These are phyloP conservation scores for Trametes cubensis DNA, from an alignment of 768 basidiomycete species.

Conservation along the genomic window DNA sequence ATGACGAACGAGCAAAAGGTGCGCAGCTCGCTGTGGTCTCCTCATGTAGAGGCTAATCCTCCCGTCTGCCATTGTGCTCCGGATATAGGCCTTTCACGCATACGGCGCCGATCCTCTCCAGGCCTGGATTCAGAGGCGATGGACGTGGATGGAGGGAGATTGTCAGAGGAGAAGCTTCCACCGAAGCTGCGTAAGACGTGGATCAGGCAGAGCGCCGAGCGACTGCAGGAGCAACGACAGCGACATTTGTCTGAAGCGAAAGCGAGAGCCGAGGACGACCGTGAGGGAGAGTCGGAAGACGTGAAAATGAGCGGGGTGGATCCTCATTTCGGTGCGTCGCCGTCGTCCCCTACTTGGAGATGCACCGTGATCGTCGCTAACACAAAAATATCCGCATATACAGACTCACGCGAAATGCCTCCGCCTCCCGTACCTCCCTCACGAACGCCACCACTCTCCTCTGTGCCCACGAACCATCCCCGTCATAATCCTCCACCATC, in stretches of 20 bases:
- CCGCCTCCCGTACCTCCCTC: slow-evolving; percentile 54
- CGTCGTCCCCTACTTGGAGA: not conserved
- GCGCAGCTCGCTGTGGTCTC: not conserved
- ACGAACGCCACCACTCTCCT: slow-evolving; percentile 44
- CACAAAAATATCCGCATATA: not conserved
- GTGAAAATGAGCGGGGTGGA: slow-evolving; percentile 24
- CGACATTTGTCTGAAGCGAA: slow-evolving; percentile 11
- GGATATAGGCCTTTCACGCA: not conserved
- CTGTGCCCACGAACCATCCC: slow-evolving; percentile 11
- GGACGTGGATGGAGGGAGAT: slow-evolving; percentile 23
- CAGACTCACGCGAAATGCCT: slow-evolving; percentile 49
- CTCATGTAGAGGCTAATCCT: not conserved
- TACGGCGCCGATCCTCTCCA: not conserved
- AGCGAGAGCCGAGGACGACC: not conserved
- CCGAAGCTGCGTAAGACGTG: slow-evolving; percentile 64
- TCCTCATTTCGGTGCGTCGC: slow-evolving; percentile 19
- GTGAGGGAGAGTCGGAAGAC: slow-evolving; percentile 5
- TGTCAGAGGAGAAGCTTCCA: slow-evolving; percentile 46
- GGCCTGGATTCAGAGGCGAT: slow-evolving; percentile 4
- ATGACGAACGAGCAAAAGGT: slow-evolving; percentile 20
- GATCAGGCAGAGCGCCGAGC: slow-evolving; percentile 33
- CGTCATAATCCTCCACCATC: slow-evolving; percentile 19
- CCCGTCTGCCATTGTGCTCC: not conserved
- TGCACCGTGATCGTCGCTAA: not conserved
- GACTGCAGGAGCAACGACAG: slow-evolving; percentile 29